A percentile compares a stretch with the other conserved stretches of the same genome.
phyloP scores from a whole-genome alignment of 225 moss, liverwort and hornwort species.

The Polytrichum commune region DNA sequence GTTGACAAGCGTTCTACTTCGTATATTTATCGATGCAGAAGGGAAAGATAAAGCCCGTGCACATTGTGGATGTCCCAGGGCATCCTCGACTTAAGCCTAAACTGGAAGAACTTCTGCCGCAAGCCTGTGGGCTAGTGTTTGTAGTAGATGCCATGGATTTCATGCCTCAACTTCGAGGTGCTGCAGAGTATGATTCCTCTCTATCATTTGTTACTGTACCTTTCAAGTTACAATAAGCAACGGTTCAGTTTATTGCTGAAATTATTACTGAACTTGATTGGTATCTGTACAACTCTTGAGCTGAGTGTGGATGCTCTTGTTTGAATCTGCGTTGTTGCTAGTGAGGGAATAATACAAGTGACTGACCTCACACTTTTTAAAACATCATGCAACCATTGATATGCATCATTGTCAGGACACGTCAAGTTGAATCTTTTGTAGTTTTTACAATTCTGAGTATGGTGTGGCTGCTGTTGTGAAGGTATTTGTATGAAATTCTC shows the following conservation, averaged over 20 bases:
- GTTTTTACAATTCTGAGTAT: constrained; percentile 3
- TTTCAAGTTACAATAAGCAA: too few species aligned
- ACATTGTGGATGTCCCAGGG: constrained; percentile 88
- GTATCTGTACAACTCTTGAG: too few species aligned
- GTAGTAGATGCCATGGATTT: constrained; percentile 91
- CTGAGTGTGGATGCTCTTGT: too few species aligned
- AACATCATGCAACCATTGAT: too few species aligned
- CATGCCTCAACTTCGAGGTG: constrained; percentile 80
- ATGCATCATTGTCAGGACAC: too few species aligned
- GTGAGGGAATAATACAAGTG: too few species aligned
- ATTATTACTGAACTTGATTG: too few species aligned
- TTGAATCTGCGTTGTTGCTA: too few species aligned
- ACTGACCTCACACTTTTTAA: neutral
- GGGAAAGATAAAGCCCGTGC: constrained; percentile 70
- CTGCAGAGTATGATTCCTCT: constrained; percentile 65
- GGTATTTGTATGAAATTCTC: constrained; percentile 86
- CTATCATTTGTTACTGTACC: too few species aligned
- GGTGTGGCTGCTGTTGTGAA: constrained; percentile 20
- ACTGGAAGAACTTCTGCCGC: constrained; percentile 79
- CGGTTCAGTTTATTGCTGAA: too few species aligned
- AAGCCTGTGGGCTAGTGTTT: constrained; percentile 79
- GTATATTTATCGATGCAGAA: constrained; percentile 37
- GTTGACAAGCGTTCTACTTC: too few species aligned
- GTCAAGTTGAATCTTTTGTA: too few species aligned
- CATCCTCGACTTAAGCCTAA: constrained; percentile 80